A percentile compares a stretch with the other conserved stretches of the same genome.
These are phyloP conservation scores for Lomentospora prolificans DNA, from an alignment of 2,329 filamentous ascomycete species.

Conservation along the genomic window DNA sequence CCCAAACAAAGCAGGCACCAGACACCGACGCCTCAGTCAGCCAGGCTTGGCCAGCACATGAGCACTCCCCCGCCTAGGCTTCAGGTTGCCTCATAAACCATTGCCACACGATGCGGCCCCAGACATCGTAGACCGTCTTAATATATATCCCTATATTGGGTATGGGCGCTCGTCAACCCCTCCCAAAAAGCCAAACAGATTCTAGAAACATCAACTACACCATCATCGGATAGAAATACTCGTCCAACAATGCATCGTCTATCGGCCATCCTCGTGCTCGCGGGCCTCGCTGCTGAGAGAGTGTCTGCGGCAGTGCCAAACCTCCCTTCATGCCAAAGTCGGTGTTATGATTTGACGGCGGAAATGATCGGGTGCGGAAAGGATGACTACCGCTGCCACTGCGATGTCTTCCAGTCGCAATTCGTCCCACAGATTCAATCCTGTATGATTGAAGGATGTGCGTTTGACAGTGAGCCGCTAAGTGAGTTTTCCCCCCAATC, in stretches of 20 bases:
- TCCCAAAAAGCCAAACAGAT: too few species aligned
- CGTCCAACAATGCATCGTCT: slow-evolving; percentile 37
- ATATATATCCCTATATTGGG: background rate
- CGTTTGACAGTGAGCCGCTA: slow-evolving; percentile 1
- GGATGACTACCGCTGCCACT: slow-evolving; percentile 9
- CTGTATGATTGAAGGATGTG: slow-evolving; percentile 12
- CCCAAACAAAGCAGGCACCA: background rate
- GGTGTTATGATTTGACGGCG: slow-evolving; percentile 11
- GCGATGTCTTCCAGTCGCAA: slow-evolving; percentile 4
- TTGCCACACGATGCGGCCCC: background rate
- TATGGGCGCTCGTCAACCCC: too few species aligned
- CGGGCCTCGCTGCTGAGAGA: background rate
- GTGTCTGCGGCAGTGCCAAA: slow-evolving; percentile 6
- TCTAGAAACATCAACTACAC: background rate
- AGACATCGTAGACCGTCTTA: background rate
- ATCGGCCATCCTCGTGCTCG: background rate
- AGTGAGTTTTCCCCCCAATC: slow-evolving; percentile 7
- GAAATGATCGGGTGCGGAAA: slow-evolving; percentile 8
- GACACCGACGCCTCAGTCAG: background rate
- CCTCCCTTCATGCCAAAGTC: slow-evolving; percentile 9
- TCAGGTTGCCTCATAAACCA: background rate
- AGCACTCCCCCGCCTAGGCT: background rate
- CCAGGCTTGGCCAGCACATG: background rate
- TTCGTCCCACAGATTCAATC: slow-evolving; percentile 11
- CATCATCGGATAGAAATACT: background rate